phyloP scores from a whole-genome alignment of 257 asterid species.

The Solanum etuberosum region DNA sequence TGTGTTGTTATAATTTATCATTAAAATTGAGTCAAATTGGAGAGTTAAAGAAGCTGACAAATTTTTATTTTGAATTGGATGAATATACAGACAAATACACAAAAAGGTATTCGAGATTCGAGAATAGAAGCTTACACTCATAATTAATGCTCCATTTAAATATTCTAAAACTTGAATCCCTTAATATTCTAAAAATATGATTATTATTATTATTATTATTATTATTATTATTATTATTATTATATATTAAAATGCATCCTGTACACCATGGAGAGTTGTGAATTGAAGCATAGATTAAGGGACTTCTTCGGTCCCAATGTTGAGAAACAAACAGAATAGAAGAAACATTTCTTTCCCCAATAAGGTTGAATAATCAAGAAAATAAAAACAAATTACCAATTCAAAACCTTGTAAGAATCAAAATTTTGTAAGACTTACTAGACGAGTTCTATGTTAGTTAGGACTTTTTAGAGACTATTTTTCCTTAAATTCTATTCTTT shows the following conservation, averaged over 20 bases:
- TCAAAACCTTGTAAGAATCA: neutral
- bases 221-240: neutral
- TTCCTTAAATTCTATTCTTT: neutral
- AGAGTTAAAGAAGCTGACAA: conserved; percentile 54
- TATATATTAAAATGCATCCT: conserved; percentile 7
- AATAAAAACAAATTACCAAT: neutral
- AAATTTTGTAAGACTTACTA: neutral
- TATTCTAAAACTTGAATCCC: neutral
- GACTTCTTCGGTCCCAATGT: conserved; percentile 1
- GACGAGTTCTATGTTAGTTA: neutral
- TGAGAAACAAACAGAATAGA: conserved; percentile 41
- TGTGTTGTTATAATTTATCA: conserved; percentile 1
- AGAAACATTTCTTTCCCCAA: conserved; percentile 34
- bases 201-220: no score
- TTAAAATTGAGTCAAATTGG: conserved; percentile 38
- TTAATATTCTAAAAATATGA: neutral
- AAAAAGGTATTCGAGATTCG: conserved; percentile 27
- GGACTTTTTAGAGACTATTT: neutral
- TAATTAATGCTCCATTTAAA: neutral
- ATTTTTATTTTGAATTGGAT: conserved; percentile 1
- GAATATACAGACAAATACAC: neutral
- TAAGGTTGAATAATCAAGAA: neutral
- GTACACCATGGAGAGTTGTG: conserved; percentile 35
- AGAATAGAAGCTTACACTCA: conserved; percentile 22
- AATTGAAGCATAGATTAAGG: conserved; percentile 32